These are phyloP conservation scores for Globisporangium sylvaticum DNA, from an alignment of 352 stramenopile species.

Conservation along the genomic window DNA sequence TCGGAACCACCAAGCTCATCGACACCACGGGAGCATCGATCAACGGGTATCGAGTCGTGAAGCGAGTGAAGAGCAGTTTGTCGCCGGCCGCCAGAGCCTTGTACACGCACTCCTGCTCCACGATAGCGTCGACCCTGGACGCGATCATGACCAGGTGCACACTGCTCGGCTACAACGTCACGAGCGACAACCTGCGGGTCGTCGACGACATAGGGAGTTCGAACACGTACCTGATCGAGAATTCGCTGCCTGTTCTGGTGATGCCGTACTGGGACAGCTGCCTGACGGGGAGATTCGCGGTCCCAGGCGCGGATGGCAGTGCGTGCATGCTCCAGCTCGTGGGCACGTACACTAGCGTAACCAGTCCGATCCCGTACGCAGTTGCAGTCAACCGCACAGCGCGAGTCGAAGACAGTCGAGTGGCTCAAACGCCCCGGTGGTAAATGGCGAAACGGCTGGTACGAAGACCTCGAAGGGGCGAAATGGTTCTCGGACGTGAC, in stretches of 20 bases:
- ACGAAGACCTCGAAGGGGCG: constrained; percentile 17
- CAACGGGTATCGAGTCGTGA: constrained; percentile 14
- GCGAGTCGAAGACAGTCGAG: constrained; percentile 22
- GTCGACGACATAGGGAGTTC: constrained; percentile 15
- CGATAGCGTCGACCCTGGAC: constrained; percentile 20
- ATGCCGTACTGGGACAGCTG: constrained; percentile 19
- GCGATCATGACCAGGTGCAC: constrained; percentile 18
- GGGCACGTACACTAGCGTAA: constrained; percentile 1
- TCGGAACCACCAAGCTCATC: neutral
- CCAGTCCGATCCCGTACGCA: neutral
- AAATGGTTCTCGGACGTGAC: constrained; percentile 13
- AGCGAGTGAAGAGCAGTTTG: neutral
- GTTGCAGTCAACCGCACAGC: constrained; percentile 10
- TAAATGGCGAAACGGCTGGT: constrained; percentile 34
- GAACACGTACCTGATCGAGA: neutral
- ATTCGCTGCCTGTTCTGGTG: constrained; percentile 14
- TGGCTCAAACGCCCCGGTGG: constrained; percentile 22
- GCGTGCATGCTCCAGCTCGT: constrained; percentile 15
- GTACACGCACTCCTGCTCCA: constrained; percentile 11
- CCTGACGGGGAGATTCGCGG: neutral
- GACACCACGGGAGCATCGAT: constrained; percentile 9
- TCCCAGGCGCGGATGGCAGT: constrained; percentile 13
- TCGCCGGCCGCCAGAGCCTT: neutral
- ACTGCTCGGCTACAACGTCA: constrained; percentile 26
- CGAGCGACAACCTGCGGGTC: constrained; percentile 21